Percentiles rank a stretch among this genome's conserved stretches.
Conservation (phyloP, 495 filamentous ascomycete genomes). For the Aspergillus sclerotioniger region DNA sequence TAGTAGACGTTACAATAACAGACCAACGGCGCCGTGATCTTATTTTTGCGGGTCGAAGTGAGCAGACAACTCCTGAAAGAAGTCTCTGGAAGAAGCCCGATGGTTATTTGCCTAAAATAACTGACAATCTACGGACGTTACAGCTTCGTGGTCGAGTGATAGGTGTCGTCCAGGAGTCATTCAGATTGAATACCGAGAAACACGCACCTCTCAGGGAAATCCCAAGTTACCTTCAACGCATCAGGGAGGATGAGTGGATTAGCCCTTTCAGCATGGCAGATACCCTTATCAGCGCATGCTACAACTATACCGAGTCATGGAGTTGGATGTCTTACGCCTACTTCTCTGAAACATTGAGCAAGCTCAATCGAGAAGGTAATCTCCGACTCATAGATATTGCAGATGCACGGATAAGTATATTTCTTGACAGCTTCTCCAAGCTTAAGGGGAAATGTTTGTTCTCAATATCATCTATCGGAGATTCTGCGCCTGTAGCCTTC, state of each 20-base stretch:
- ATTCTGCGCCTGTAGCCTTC: background rate
- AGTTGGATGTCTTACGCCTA: no score
- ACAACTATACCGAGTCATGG: no score
- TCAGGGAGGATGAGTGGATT: background rate
- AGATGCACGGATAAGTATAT: background rate
- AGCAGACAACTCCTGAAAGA: background rate
- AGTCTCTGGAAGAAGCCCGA: background rate
- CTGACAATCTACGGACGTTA: background rate
- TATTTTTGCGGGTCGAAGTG: background rate
- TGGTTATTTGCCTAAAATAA: background rate
- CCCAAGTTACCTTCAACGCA: background rate
- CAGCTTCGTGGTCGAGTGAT: background rate
- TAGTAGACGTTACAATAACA: background rate
- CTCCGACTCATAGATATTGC: background rate
- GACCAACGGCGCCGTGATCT: background rate
- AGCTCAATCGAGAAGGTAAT: background rate
- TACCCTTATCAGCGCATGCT: no score
- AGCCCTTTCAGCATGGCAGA: no score
- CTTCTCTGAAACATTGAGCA: background rate
- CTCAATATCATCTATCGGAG: background rate
- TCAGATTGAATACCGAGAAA: background rate
- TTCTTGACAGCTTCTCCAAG: background rate
- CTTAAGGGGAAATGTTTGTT: background rate
- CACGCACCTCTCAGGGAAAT: background rate
- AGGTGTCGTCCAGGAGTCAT: background rate